A percentile compares a stretch with the other conserved stretches of the same genome.
Evolutionary conservation across 495 filamentous ascomycete genomes (phyloP).

Genomic region (Podospora pseudocomata): DNA sequence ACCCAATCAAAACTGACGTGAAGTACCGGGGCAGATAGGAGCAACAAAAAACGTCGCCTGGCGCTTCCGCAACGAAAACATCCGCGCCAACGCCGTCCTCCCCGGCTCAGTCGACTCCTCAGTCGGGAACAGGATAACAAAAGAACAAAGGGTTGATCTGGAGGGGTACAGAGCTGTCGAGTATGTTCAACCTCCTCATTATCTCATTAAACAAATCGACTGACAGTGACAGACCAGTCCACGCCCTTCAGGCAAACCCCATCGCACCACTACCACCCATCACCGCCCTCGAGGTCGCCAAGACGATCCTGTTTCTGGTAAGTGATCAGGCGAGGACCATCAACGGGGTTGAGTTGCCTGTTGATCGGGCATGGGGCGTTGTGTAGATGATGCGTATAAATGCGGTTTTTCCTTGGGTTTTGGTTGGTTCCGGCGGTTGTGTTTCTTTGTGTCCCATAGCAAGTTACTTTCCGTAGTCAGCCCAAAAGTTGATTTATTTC

Average conservation of each 20-base stretch:
- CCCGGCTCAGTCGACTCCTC: slow-evolving; percentile 25
- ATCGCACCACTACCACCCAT: slow-evolving; percentile 24
- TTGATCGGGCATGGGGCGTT: slow-evolving; percentile 35
- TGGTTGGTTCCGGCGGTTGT: neutral
- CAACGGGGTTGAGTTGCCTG: slow-evolving; percentile 36
- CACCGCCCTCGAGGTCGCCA: slow-evolving; percentile 35
- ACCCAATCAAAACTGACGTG: too few species aligned
- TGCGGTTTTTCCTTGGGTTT: neutral
- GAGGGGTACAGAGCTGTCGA: slow-evolving; percentile 27
- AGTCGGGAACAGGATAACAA: slow-evolving; percentile 17
- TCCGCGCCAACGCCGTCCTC: slow-evolving; percentile 28
- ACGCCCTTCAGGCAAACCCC: slow-evolving; percentile 27
- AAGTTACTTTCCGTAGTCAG: neutral
- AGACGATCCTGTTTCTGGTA: slow-evolving; percentile 36
- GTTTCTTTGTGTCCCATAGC: neutral
- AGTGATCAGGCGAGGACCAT: slow-evolving; percentile 36
- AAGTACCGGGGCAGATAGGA: slow-evolving; percentile 25
- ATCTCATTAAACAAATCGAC: neutral
- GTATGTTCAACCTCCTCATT: slow-evolving; percentile 12
- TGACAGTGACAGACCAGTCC: slow-evolving; percentile 26
- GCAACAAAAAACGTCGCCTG: slow-evolving; percentile 46
- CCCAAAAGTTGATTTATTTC: too few species aligned
- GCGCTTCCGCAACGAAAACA: slow-evolving; percentile 39
- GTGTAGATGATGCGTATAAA: slow-evolving; percentile 9
- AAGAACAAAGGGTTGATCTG: slow-evolving; percentile 7